Conservation (phyloP, 1,284 basidiomycete species). For the Rhodotorula sp. region DNA sequence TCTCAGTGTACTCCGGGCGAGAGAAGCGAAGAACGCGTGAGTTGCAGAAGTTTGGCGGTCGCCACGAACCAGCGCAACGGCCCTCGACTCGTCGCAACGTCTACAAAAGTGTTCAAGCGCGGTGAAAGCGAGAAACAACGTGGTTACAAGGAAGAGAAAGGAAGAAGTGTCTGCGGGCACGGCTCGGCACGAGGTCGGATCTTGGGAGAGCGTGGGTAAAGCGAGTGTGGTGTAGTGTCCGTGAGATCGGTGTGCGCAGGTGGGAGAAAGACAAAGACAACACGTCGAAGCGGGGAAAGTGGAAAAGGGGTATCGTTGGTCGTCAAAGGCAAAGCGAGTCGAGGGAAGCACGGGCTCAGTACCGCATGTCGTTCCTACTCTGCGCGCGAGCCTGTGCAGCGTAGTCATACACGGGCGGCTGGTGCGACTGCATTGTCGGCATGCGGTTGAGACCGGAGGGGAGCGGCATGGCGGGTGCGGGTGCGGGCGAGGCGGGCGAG, state of each 20-base stretch:
- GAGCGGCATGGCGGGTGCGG: background rate
- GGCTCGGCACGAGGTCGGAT: too few species aligned
- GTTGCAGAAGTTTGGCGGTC: too few species aligned
- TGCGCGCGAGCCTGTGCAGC: constrained; percentile 20
- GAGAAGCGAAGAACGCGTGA: too few species aligned
- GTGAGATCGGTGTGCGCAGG: background rate
- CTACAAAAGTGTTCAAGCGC: background rate
- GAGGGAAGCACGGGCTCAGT: background rate
- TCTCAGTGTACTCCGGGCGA: too few species aligned
- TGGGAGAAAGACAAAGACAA: background rate
- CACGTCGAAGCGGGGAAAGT: background rate
- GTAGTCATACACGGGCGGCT: constrained; percentile 15
- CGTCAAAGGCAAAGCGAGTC: background rate
- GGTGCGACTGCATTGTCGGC: background rate
- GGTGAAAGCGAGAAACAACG: background rate
- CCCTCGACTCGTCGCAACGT: too few species aligned
- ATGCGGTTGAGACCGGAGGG: constrained; percentile 1
- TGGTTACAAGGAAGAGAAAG: background rate
- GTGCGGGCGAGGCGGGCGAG: constrained; percentile 1
- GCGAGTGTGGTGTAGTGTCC: too few species aligned
- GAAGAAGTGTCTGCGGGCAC: background rate
- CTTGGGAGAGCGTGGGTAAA: too few species aligned
- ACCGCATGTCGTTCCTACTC: background rate
- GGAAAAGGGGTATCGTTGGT: too few species aligned
- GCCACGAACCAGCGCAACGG: too few species aligned